Percentiles rank a stretch among this genome's conserved stretches.
phyloP scores from a whole-genome alignment of 352 stramenopile species.

The Globisporangium rhizosaccharum region DNA sequence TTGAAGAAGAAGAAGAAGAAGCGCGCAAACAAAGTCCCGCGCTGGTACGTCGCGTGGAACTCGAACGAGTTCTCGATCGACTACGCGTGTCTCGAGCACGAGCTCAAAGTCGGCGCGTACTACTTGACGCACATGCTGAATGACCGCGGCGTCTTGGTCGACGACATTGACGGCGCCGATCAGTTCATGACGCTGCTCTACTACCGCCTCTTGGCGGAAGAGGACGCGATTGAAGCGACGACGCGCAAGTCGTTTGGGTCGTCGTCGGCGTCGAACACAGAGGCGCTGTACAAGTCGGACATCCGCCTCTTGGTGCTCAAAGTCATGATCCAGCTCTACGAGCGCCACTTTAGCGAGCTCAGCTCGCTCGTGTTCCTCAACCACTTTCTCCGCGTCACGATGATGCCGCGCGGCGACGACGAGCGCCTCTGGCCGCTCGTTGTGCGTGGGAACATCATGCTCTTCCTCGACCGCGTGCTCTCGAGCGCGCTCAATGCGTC shows the following conservation, averaged over 20 bases:
- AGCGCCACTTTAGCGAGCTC: constrained; percentile 71
- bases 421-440: constrained; percentile 50
- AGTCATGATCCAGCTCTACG: constrained; percentile 85
- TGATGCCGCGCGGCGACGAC: constrained; percentile 47
- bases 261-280: constrained; percentile 18
- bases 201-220: constrained; percentile 76
- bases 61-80: constrained; percentile 82
- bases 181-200: constrained; percentile 87
- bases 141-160: constrained; percentile 69
- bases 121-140: constrained; percentile 80
- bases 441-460: constrained; percentile 77
- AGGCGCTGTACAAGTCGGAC: constrained; percentile 24
- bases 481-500: constrained; percentile 78
- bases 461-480: constrained; percentile 77
- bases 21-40: constrained; percentile 56
- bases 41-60: constrained; percentile 85
- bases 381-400: constrained; percentile 73
- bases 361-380: constrained; percentile 80
- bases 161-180: constrained; percentile 70
- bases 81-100: constrained; percentile 61
- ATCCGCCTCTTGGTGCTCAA: constrained; percentile 80
- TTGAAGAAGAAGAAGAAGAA: constrained; percentile 68
- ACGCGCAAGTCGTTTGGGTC: constrained; percentile 14
- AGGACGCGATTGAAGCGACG: constrained; percentile 19
- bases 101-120: constrained; percentile 82